A percentile compares a stretch with the other conserved stretches of the same genome.
These are phyloP conservation scores for Suillus placidus DNA, from an alignment of 768 basidiomycete species.

Conservation along the genomic window DNA sequence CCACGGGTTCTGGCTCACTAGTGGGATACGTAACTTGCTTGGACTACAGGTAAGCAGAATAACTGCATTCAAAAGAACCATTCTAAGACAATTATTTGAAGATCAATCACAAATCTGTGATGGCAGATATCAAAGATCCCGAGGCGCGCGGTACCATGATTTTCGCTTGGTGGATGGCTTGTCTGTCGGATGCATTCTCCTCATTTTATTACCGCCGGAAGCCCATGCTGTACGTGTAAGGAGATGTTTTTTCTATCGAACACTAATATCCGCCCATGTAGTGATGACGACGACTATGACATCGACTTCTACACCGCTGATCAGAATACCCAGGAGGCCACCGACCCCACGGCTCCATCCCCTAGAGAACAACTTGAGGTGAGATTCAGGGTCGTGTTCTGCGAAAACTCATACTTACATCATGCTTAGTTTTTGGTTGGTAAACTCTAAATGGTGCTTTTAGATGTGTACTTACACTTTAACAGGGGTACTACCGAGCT, in stretches of 20 bases:
- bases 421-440: constrained; percentile 66
- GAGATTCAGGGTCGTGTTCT: constrained; percentile 20
- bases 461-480: constrained; percentile 14
- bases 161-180: constrained; percentile 95
- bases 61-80: constrained; percentile 13
- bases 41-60: constrained; percentile 60
- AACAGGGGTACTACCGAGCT: constrained; percentile 81
- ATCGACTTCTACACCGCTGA: constrained; percentile 86
- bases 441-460: constrained; percentile 16
- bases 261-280: constrained; percentile 34
- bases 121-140: constrained; percentile 70
- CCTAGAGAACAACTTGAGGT: constrained; percentile 84
- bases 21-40: constrained; percentile 76
- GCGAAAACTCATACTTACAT: constrained; percentile 12
- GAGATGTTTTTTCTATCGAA: constrained; percentile 14
- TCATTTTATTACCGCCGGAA: constrained; percentile 85
- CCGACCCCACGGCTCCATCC: constrained; percentile 56
- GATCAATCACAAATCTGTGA: constrained; percentile 85
- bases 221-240: constrained; percentile 61
- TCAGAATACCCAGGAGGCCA: constrained; percentile 51
- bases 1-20: constrained; percentile 83
- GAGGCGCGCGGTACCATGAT: constrained; percentile 84
- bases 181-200: constrained; percentile 80
- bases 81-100: constrained; percentile 31
- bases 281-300: constrained; percentile 87